Evolutionary conservation across 768 basidiomycete genomes (phyloP).

Genomic region (Krasilnikovozyma curviuscula): DNA sequence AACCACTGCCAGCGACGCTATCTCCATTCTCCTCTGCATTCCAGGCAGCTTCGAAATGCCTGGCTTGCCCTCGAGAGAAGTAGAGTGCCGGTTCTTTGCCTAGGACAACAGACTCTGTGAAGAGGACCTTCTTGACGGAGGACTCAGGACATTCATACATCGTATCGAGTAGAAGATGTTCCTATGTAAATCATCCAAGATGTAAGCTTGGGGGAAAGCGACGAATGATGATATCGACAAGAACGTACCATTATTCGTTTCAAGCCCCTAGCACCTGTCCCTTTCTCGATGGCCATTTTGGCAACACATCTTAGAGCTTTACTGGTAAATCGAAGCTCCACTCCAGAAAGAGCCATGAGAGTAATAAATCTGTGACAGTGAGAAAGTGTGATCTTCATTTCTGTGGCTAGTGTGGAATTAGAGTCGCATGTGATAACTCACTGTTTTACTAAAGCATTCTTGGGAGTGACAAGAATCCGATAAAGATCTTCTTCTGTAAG

Average conservation of each 20-base stretch:
- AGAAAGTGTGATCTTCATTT: conserved; percentile 50
- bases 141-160: neutral
- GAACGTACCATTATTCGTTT: conserved; percentile 66
- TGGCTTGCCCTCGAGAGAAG: too few species aligned
- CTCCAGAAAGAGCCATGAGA: conserved; percentile 61
- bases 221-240: too few species aligned
- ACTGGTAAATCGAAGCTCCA: conserved; percentile 70
- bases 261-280: conserved; percentile 76
- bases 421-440: neutral
- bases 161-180: neutral
- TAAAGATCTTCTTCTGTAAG: conserved; percentile 64
- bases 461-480: conserved; percentile 78
- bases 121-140: neutral
- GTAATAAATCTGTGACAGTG: too few species aligned
- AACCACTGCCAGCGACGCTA: too few species aligned
- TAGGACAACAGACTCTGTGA: too few species aligned
- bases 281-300: conserved; percentile 51
- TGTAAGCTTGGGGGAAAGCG: too few species aligned
- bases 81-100: too few species aligned
- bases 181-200: too few species aligned
- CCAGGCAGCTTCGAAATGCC: too few species aligned
- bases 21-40: too few species aligned
- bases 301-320: conserved; percentile 66
- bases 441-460: conserved; percentile 45
- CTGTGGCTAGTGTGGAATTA: neutral